A percentile compares a stretch with the other conserved stretches of the same genome.
Conservation (phyloP, 2,329 filamentous ascomycete genomes). For the Colletotrichum trifolii region DNA sequence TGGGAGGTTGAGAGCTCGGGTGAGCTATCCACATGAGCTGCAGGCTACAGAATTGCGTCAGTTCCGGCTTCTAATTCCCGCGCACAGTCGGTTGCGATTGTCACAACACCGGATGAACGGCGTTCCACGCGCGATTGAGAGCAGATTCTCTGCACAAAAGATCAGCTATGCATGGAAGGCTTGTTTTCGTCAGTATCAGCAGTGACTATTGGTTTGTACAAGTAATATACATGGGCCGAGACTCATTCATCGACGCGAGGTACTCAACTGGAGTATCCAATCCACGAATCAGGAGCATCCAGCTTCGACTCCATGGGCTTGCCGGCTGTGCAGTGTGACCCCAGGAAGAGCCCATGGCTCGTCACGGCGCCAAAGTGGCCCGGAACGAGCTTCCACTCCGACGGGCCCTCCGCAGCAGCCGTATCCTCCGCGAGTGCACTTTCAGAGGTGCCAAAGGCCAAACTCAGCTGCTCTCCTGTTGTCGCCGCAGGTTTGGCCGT, state of each 20-base stretch:
- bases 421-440: conserved; percentile 13
- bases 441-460: conserved; percentile 49
- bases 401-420: conserved; percentile 31
- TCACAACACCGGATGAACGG: conserved; percentile 12
- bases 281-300: conserved; percentile 57
- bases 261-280: conserved; percentile 9
- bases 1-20: too few relatives aligned
- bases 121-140: neutral
- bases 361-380: conserved; percentile 73
- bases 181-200: neutral
- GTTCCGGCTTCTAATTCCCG: conserved; percentile 20
- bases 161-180: too few relatives aligned
- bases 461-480: conserved; percentile 30
- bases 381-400: conserved; percentile 41
- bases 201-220: neutral
- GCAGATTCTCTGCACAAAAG: neutral
- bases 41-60: conserved; percentile 33
- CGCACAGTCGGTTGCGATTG: conserved; percentile 6
- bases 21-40: conserved; percentile 13
- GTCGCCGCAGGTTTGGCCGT: conserved; percentile 30
- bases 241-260: neutral
- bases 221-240: conserved; percentile 7
- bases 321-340: neutral
- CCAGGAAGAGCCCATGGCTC: conserved; percentile 67
- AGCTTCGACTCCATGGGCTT: conserved; percentile 52